Percentiles rank a stretch among this genome's conserved stretches.
phyloP scores from a whole-genome alignment of 1,139 yeast genomes.

The Geotrichum klebahnii region DNA sequence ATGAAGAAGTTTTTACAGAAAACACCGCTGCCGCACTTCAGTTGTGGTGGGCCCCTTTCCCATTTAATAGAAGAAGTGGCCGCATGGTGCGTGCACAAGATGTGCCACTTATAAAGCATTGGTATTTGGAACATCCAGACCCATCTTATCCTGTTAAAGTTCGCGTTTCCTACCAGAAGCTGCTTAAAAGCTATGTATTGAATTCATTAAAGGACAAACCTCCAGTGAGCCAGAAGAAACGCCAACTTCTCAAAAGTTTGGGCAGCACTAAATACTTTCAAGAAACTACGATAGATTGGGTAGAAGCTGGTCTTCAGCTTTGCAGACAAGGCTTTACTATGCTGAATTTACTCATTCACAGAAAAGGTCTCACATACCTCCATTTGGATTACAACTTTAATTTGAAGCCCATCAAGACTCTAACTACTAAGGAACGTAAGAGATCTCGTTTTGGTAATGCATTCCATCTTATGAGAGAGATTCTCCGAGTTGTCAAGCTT shows the following conservation, averaged over 20 bases:
- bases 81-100: constrained; percentile 79
- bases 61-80: constrained; percentile 75
- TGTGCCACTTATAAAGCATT: constrained; percentile 73
- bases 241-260: constrained; percentile 61
- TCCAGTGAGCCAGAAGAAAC: constrained; percentile 46
- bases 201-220: constrained; percentile 54
- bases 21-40: constrained; percentile 58
- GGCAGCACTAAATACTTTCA: constrained; percentile 83
- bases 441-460: constrained; percentile 95
- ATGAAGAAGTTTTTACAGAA: constrained; percentile 45
- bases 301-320: constrained; percentile 93
- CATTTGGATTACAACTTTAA: constrained; percentile 95
- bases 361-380: constrained; percentile 84
- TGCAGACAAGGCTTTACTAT: constrained; percentile 92
- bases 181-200: constrained; percentile 67
- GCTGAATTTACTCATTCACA: constrained; percentile 84
- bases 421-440: constrained; percentile 94
- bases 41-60: constrained; percentile 76
- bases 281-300: constrained; percentile 93
- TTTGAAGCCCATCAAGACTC: constrained; percentile 90
- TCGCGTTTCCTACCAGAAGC: constrained; percentile 79
- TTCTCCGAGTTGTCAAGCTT: constrained; percentile 72
- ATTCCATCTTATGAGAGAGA: constrained; percentile 87
- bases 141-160: constrained; percentile 64
- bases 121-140: constrained; percentile 67